These are phyloP conservation scores for Coemansia sp. DNA, from an alignment of 192 early-diverging fungal species.

Conservation along the genomic window DNA sequence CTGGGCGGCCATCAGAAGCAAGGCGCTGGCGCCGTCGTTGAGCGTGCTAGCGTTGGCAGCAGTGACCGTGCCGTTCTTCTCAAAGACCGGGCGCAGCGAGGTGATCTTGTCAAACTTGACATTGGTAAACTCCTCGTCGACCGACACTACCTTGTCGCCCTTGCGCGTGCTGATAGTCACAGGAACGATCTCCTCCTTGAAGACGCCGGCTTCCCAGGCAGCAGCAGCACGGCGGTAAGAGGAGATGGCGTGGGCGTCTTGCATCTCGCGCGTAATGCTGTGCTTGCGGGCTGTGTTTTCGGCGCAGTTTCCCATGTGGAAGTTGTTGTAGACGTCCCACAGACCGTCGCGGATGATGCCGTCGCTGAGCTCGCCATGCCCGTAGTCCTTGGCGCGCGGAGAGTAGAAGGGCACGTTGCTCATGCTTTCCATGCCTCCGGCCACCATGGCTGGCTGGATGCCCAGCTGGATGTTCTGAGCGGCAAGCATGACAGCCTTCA, in stretches of 20 bases:
- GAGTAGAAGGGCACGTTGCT: constrained; percentile 82
- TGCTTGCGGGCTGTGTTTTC: constrained; percentile 88
- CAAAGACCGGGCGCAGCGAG: constrained; percentile 76
- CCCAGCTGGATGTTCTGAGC: constrained; percentile 83
- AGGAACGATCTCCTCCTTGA: constrained; percentile 82
- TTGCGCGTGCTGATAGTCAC: constrained; percentile 83
- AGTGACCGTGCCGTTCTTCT: constrained; percentile 90
- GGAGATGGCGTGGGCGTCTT: constrained; percentile 84
- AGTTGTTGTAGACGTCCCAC: constrained; percentile 94
- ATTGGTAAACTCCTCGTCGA: constrained; percentile 95
- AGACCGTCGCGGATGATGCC: constrained; percentile 96
- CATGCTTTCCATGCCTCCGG: constrained; percentile 98
- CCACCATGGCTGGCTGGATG: constrained; percentile 78
- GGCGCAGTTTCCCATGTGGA: constrained; percentile 77
- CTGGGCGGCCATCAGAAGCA: constrained; percentile 80
- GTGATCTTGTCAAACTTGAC: constrained; percentile 91
- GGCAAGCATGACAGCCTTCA: constrained; percentile 95
- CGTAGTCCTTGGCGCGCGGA: constrained; percentile 70
- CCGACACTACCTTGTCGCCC: constrained; percentile 73
- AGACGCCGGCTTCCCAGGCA: constrained; percentile 83
- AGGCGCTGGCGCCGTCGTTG: constrained; percentile 94
- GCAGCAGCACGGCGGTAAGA: constrained; percentile 90
- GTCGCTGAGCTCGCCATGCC: constrained; percentile 79
- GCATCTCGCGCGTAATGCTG: constrained; percentile 84
- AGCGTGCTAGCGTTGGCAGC: constrained; percentile 95